These are phyloP conservation scores for Coemansia furcata DNA, from an alignment of 192 early-diverging fungal species.

Conservation along the genomic window DNA sequence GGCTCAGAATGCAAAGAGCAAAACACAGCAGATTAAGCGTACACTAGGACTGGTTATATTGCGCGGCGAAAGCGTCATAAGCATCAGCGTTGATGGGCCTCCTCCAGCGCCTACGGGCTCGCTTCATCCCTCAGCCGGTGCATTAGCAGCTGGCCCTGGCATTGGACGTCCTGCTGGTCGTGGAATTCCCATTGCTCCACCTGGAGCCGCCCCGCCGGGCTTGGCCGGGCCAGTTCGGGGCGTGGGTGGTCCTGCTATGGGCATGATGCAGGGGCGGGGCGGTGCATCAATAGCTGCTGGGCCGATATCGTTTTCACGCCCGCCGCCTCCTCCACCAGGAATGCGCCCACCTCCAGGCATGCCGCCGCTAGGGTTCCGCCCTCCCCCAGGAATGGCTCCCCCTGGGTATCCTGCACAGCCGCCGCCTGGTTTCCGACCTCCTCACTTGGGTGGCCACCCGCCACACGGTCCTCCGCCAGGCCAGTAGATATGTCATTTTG, in stretches of 20 bases:
- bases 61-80: constrained; percentile 90
- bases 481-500: constrained; percentile 1
- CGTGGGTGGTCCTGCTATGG: constrained; percentile 88
- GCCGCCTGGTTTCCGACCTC: constrained; percentile 52
- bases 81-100: constrained; percentile 84
- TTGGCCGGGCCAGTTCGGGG: constrained; percentile 92
- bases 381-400: constrained; percentile 56
- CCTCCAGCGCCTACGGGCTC: constrained; percentile 69
- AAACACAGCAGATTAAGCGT: constrained; percentile 79
- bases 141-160: constrained; percentile 65
- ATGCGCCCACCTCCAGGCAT: constrained; percentile 56
- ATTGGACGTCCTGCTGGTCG: constrained; percentile 81
- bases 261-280: constrained; percentile 83
- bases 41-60: constrained; percentile 92
- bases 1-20: constrained; percentile 35
- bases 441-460: constrained; percentile 34
- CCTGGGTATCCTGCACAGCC: constrained; percentile 46
- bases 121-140: constrained; percentile 39
- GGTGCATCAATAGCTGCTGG: constrained; percentile 57
- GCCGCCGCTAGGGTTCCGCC: constrained; percentile 67
- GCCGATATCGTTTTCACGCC: constrained; percentile 74
- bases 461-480: constrained; percentile 21
- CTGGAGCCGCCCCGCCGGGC: constrained; percentile 54
- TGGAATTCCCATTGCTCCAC: constrained; percentile 63
- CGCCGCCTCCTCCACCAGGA: constrained; percentile 60